Evolutionary conservation across 2,329 filamentous ascomycete species (phyloP), one percentile per base, ranked within the genome.

Genomic region (Claviceps humidiphila): DNA sequence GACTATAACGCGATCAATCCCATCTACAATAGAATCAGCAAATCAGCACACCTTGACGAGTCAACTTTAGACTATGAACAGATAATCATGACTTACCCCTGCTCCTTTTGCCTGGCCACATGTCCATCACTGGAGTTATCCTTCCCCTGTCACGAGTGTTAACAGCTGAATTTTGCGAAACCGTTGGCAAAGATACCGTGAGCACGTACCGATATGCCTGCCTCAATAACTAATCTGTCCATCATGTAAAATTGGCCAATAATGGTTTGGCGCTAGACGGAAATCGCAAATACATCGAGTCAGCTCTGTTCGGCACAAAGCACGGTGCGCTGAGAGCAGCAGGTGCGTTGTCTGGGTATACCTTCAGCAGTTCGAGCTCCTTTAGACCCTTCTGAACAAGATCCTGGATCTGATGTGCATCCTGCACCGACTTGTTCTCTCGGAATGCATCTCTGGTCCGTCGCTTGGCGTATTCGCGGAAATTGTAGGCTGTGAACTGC

Each of bases 401-500:
- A 69, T 95, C 89, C 69, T 97, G 89, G 67, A 95, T 76, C 71
- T 77, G 76, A 57, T 88, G 76, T 58, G 81, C 76, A 64, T 96
- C 93, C 46, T 80, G 72, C 62, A 89, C 84, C 52, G 70, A 66
- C 68, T 81, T 78, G 68, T 94, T 78, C 67, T 95, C 89, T 61
- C 85, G 80, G 70, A 97, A 98, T 4, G 88, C 84, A 74, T 97
- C 93, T 66, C 80, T 80, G 66, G 93, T 95, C 68, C 91, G 81
- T 65, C 93, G 84, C 70, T 84, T 86, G 51, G 93, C 90, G 70
- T 98, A 98, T 68, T 96, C 91, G 71, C 93, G 82, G 77, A 96
- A 98, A 73, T 97, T 98, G 76, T 97, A 98, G 60, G 86, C 82
- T 56, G 89, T 81, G 69, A 98, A 97, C 64, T 95, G 87, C 56